Evolutionary conservation across 305 asterid species (phyloP).

Genomic region (Fraxinus angustifolia): DNA sequence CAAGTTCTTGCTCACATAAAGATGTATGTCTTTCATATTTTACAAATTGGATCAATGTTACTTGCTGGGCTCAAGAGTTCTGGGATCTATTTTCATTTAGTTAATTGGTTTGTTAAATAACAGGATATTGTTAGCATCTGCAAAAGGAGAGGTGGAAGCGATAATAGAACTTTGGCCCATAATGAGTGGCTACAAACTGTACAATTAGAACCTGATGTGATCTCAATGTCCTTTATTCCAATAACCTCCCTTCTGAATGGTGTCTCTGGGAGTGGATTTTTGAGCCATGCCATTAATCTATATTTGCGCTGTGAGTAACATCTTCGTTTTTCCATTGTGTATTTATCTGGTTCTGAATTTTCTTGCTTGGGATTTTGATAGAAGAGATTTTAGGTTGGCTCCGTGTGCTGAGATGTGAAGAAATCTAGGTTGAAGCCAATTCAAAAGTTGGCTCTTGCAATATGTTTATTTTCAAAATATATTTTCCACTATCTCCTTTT

Average conservation of each 20-base stretch:
- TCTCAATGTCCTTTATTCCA: constrained; percentile 89
- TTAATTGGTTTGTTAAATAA: constrained; percentile 30
- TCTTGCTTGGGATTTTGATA: not conserved
- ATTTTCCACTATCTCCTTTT: not conserved
- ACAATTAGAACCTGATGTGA: constrained; percentile 84
- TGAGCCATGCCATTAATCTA: constrained; percentile 93
- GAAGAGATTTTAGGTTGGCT: not conserved
- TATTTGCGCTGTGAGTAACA: constrained; percentile 84
- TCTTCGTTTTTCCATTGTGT: constrained; percentile 11
- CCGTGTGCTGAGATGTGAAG: not conserved
- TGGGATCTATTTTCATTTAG: constrained; percentile 17
- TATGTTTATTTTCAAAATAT: not conserved
- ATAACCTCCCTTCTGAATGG: constrained; percentile 90
- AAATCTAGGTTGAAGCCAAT: not conserved
- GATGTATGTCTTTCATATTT: constrained; percentile 47
- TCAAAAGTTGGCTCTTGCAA: not conserved
- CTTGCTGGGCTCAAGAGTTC: constrained; percentile 9
- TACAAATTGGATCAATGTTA: constrained; percentile 17
- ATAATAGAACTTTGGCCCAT: constrained; percentile 45
- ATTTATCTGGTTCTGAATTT: constrained; percentile 3
- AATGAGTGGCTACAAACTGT: constrained; percentile 90
- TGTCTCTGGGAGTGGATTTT: constrained; percentile 87
- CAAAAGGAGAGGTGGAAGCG: constrained; percentile 91
- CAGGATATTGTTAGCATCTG: constrained; percentile 71
- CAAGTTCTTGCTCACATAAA: constrained; percentile 74